Base-by-base conservation (phyloP, 2,329 filamentous ascomycete species). In the Ophiostoma sp. region DNA sequence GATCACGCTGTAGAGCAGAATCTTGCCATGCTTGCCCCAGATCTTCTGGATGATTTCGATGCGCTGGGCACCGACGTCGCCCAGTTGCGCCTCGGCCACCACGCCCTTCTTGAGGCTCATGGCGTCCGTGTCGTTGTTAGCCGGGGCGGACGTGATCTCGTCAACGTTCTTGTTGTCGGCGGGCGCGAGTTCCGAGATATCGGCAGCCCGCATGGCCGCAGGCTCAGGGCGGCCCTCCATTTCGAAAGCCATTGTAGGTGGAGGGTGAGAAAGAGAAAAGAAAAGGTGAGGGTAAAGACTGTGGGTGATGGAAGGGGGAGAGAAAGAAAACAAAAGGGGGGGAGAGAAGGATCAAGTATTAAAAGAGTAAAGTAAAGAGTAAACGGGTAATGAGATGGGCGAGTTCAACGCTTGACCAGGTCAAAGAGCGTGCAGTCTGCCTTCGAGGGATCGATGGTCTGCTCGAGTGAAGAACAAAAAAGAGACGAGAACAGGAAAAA, bases 1-100 rank as follows among this genome's bases (percentile, higher is more conserved):
- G 6, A 74, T 68, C 11, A 48, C 64, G 42, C 25, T 45, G 70
- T 72, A 74, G 9, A 74, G 36, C 73, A 55, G 5, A 9, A 72
- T 31, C 73, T 70, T 68, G 63, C 73, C 73, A 57, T 70, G 64
- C 57, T 72, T 72, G 55, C 73, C 73, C 73, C 73, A 74, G 64
- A 74, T 63, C 48, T 66, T 61, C 64, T 74, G 73, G 55, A 74
- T 71, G 36, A 72, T 64, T 55, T 74, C 73, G 15, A 74, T 70
- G 64, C 55, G 61, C 64, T 72, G 70, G 6, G 73, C 70, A 42
- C 73, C 73, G 15, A 69, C 19, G 42, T 74, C 70, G 50, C 45
- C 70, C 9, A 74, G 64, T 17, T 31, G 45, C 12, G 73, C n/a
- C 45, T 64, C 70, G n/a, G 70, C 36, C 8, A 74, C 31, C 28